Conservation (phyloP, 176 grass and related monocot species). For the Carex pumila region DNA sequence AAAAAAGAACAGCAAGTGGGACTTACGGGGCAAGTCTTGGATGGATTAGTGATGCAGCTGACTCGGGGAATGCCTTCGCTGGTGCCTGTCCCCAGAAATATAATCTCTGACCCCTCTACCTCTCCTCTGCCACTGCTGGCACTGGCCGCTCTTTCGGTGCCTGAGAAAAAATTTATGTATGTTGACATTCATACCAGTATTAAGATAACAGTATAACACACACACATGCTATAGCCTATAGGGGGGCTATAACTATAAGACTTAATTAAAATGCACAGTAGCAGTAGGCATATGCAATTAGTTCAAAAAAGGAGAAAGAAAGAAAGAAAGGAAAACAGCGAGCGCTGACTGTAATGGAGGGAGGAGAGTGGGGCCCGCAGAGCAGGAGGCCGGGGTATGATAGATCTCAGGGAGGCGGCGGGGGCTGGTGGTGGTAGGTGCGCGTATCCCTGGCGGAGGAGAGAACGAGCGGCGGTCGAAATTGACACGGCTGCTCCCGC, state of each 20-base stretch:
- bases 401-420: background rate
- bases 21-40: conserved; percentile 55
- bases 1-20: background rate
- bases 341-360: background rate
- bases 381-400: background rate
- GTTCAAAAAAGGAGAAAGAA: background rate
- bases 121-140: background rate
- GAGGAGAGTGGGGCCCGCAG: conserved; percentile 6
- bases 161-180: background rate
- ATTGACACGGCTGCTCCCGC: background rate
- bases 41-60: conserved; percentile 73
- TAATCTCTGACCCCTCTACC: conserved; percentile 50
- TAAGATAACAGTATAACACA: background rate
- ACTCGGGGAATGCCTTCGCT: conserved; percentile 83
- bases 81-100: conserved; percentile 92
- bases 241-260: no score
- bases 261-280: no score
- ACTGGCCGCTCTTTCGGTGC: background rate
- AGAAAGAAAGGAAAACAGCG: background rate
- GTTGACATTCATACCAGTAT: background rate
- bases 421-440: background rate
- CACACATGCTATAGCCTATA: background rate
- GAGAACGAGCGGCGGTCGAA: conserved; percentile 21
- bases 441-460: conserved; percentile 36
- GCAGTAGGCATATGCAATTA: background rate